Base-by-base conservation (phyloP, 2,329 filamentous ascomycete species). In the Cladophialophora chaetospira region DNA sequence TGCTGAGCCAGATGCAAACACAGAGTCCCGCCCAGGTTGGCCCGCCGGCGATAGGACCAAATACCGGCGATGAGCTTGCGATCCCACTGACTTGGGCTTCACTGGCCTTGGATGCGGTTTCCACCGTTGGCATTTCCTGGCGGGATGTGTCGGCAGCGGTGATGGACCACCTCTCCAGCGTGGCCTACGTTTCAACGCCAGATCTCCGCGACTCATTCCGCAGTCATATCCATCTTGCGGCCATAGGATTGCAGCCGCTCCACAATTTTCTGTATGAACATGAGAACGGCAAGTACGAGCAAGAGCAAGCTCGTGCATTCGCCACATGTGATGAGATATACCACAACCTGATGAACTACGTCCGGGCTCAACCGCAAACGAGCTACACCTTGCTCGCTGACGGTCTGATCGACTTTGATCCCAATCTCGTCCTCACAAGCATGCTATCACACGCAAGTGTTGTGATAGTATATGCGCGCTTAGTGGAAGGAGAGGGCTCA, bases 241-340 rank as follows among this genome's bases (percentile, higher is more conserved):
- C 63, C 6, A 65, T 66, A 21, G 63, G 58, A 23, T 44, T 66
- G 19, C 62, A 65, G 36, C 64, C 64, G n/a, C 46, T 66, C 11
- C 64, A 66, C 33, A 50, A 55, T 6, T 66, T 65, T 57, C 47
- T 65, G 23, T 48, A 61, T 33, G 58, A 63, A 3, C 63, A 61
- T 35, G 48, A 52, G 28, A 40, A 51, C 13, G 49, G 47, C 3
- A 36, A 50, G 44, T 57, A 63, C 33, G 60, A 65, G 9, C 48
- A 56, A n/a, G 33, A 47, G 2, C 29, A 55, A 23, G 55, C 13
- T 10, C 40, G 58, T 15, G 55, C 60, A n/a, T 53, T 59, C 19
- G 53, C 54, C 21, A 58, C 48, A 21, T 63, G 62, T 36, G 64
- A 66, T 21, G 62, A 63, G 40, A 63, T 66, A 26, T 66, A 66